phyloP scores from a whole-genome alignment of 192 early-diverging fungal species.

The Coemansia sp. region DNA sequence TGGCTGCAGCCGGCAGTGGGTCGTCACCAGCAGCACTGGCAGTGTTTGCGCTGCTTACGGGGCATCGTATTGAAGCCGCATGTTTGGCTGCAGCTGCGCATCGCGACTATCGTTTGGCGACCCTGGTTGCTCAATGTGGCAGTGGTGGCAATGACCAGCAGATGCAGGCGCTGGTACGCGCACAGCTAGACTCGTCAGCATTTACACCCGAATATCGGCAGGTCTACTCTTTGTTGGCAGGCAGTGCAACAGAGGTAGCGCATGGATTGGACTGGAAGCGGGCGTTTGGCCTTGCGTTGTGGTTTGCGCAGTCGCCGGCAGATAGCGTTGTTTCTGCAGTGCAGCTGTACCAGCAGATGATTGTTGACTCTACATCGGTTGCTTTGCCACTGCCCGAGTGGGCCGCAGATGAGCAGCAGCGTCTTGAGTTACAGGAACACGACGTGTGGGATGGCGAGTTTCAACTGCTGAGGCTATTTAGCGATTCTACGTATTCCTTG shows the following conservation, averaged over 20 bases:
- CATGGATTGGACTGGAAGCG: conserved; percentile 64
- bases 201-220: conserved; percentile 46
- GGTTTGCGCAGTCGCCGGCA: conserved; percentile 56
- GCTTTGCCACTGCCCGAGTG: conserved; percentile 44
- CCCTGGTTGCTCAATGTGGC: conserved; percentile 67
- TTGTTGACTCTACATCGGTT: conserved; percentile 4
- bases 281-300: conserved; percentile 60
- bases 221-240: conserved; percentile 60
- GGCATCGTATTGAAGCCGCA: conserved; percentile 65
- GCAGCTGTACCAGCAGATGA: conserved; percentile 8
- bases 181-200: conserved; percentile 20
- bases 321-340: conserved; percentile 26
- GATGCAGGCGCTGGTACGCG: conserved; percentile 30
- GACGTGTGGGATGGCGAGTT: conserved; percentile 63
- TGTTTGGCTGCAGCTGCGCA: conserved; percentile 61
- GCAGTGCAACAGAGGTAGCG: conserved; percentile 47
- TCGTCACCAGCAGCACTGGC: conserved; percentile 30
- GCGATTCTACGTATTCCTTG: conserved; percentile 51
- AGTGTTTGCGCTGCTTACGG: conserved; percentile 58
- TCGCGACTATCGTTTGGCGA: conserved; percentile 71
- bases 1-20: conserved; percentile 24
- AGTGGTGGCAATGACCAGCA: conserved; percentile 49
- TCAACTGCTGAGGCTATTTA: conserved; percentile 69
- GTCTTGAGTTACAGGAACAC: too few species aligned
- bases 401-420: conserved; percentile 14